These are phyloP conservation scores for Talaromyces islandicus DNA, from an alignment of 2,329 filamentous ascomycete genomes.

Conservation along the genomic window DNA sequence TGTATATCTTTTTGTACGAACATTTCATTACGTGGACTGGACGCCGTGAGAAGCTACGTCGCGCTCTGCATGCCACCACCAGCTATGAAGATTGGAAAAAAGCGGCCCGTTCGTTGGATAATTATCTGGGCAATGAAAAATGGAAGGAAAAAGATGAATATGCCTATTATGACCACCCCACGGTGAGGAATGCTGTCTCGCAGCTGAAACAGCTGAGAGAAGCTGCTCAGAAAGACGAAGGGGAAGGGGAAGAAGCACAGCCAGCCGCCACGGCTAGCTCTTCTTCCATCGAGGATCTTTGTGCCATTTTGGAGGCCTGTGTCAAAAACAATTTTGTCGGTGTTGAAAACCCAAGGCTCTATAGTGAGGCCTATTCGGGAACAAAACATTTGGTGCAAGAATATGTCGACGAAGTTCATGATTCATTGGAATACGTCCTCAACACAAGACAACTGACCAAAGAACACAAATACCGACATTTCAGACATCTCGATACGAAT, in stretches of 20 bases:
- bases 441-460: slow-evolving; percentile 60
- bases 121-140: slow-evolving; percentile 64
- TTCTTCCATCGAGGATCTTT: slow-evolving; percentile 65
- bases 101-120: slow-evolving; percentile 73
- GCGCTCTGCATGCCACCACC: slow-evolving; percentile 63
- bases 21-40: slow-evolving; percentile 88
- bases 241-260: slow-evolving; percentile 15
- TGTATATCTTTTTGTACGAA: slow-evolving; percentile 92
- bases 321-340: slow-evolving; percentile 98
- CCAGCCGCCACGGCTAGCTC: slow-evolving; percentile 29
- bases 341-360: slow-evolving; percentile 87
- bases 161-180: slow-evolving; percentile 81
- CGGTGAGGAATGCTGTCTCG: slow-evolving; percentile 67
- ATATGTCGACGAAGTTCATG: slow-evolving; percentile 67
- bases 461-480: slow-evolving; percentile 72
- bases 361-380: slow-evolving; percentile 94
- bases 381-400: slow-evolving; percentile 93
- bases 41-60: slow-evolving; percentile 63
- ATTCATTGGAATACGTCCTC: slow-evolving; percentile 61
- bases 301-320: slow-evolving; percentile 74
- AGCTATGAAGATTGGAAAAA: slow-evolving; percentile 79
- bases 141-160: slow-evolving; percentile 52
- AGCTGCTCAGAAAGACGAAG: slow-evolving; percentile 34
- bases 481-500: slow-evolving; percentile 85
- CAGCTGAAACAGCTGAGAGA: slow-evolving; percentile 55